These are phyloP conservation scores for Nemania sp. DNA, from an alignment of 2,329 filamentous ascomycete genomes.

Conservation along the genomic window DNA sequence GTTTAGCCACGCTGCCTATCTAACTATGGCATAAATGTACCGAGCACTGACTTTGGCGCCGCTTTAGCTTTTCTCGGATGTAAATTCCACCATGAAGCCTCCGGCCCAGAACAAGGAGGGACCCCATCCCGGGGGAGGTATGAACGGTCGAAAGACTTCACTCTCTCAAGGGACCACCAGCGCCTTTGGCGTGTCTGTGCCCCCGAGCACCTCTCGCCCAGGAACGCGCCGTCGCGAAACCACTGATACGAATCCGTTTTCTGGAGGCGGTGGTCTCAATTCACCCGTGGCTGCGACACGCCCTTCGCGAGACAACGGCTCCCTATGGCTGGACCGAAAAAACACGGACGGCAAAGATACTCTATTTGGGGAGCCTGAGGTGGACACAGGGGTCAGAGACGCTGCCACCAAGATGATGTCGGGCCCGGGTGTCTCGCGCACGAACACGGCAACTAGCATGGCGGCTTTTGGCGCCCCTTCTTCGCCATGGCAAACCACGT, in stretches of 20 bases:
- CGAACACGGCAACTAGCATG: conserved; percentile 54
- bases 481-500: conserved; percentile 51
- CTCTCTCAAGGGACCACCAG: conserved; percentile 70
- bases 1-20: conserved; percentile 29
- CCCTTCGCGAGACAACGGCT: conserved; percentile 64
- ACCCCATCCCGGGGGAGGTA: conserved; percentile 56
- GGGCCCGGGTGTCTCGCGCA: conserved; percentile 55
- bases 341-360: conserved; percentile 57
- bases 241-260: conserved; percentile 66
- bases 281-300: conserved; percentile 65
- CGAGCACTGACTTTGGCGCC: conserved; percentile 32
- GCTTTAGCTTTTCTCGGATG: conserved; percentile 76
- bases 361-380: conserved; percentile 56
- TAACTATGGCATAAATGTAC: not conserved
- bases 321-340: conserved; percentile 61
- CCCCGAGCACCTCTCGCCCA: conserved; percentile 71
- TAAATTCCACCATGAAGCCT: conserved; percentile 92
- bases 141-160: conserved; percentile 78
- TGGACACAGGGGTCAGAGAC: conserved; percentile 40
- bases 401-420: conserved; percentile 39
- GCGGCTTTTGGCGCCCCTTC: conserved; percentile 48
- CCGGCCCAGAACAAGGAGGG: conserved; percentile 73
- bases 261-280: conserved; percentile 49
- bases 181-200: conserved; percentile 72
- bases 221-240: conserved; percentile 83